Evolutionary conservation across 345 rosid species (phyloP).

Genomic region (Eucalyptus pauciflora): DNA sequence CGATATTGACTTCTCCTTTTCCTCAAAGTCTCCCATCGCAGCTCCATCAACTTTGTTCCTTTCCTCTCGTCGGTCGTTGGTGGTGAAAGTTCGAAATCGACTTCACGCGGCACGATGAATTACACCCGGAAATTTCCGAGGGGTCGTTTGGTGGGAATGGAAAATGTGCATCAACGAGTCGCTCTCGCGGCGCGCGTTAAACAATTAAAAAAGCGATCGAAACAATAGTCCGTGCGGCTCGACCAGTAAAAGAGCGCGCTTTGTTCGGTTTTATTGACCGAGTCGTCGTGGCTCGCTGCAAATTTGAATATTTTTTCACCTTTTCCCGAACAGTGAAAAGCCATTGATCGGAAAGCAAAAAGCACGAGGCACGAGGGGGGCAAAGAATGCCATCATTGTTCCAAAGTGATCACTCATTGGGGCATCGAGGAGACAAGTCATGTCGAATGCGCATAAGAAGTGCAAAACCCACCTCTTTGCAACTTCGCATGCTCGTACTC

Average conservation of each 20-base stretch:
- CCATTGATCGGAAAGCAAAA: not conserved
- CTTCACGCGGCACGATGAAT: not conserved
- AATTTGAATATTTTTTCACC: not conserved
- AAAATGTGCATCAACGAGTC: not conserved
- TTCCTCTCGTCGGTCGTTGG: not conserved
- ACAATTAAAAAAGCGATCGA: not conserved
- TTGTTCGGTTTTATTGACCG: not conserved
- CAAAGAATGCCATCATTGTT: not conserved
- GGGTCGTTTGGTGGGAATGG: not conserved
- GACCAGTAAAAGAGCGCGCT: not conserved
- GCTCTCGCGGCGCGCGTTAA: accelerated
- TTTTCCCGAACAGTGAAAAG: not conserved
- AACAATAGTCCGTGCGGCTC: not conserved
- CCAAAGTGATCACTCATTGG: not conserved
- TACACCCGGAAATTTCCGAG: not conserved
- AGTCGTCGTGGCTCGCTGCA: not conserved
- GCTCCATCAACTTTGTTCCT: not conserved
- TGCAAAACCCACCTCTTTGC: not conserved
- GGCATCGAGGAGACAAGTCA: not conserved
- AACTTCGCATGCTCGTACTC: not conserved
- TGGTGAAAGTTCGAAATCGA: not conserved
- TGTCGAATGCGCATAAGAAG: not conserved
- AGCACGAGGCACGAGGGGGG: not conserved
- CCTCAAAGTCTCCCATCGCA: not conserved
- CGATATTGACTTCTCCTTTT: not conserved